Percentiles rank a stretch among this genome's conserved stretches.
Conservation (phyloP, 2,329 filamentous ascomycete genomes). For the Atkinsonella texensis region DNA sequence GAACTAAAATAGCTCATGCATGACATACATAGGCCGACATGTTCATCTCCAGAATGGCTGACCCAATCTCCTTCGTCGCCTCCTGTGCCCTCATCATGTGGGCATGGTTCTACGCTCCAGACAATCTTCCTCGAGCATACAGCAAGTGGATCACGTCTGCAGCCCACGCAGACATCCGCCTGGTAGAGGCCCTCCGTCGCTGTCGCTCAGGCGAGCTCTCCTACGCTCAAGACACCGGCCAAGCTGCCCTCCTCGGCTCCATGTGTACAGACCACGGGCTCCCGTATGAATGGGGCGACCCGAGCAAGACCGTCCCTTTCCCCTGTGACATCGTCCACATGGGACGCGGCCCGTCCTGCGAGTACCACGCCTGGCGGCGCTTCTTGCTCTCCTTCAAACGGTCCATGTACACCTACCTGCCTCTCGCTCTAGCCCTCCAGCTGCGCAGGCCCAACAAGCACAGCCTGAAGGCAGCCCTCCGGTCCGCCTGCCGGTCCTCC, state of each 20-base stretch:
- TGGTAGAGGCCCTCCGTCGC: slow-evolving; percentile 61
- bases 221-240: slow-evolving; percentile 64
- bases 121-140: slow-evolving; percentile 59
- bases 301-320: slow-evolving; percentile 54
- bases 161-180: slow-evolving; percentile 60
- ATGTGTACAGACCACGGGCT: slow-evolving; percentile 63
- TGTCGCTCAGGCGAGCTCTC: slow-evolving; percentile 49
- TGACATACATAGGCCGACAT: slow-evolving; percentile 17
- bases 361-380: slow-evolving; percentile 57
- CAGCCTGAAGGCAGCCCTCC: slow-evolving; percentile 38
- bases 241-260: slow-evolving; percentile 51
- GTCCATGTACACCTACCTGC: slow-evolving; percentile 65
- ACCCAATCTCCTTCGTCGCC: slow-evolving; percentile 58
- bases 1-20: too few species aligned
- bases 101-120: slow-evolving; percentile 72
- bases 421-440: slow-evolving; percentile 57
- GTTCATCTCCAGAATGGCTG: slow-evolving; percentile 30
- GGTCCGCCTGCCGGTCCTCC: slow-evolving; percentile 57
- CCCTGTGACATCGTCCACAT: slow-evolving; percentile 80
- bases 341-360: slow-evolving; percentile 61
- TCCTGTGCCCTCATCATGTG: slow-evolving; percentile 75
- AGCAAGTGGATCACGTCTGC: slow-evolving; percentile 72
- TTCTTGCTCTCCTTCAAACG: slow-evolving; percentile 60
- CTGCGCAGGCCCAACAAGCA: slow-evolving; percentile 33
- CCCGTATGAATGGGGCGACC: slow-evolving; percentile 63